A percentile compares a stretch with the other conserved stretches of the same genome.
These are phyloP conservation scores for Candida caryicola DNA, from an alignment of 805 yeast species.

Conservation along the genomic window DNA sequence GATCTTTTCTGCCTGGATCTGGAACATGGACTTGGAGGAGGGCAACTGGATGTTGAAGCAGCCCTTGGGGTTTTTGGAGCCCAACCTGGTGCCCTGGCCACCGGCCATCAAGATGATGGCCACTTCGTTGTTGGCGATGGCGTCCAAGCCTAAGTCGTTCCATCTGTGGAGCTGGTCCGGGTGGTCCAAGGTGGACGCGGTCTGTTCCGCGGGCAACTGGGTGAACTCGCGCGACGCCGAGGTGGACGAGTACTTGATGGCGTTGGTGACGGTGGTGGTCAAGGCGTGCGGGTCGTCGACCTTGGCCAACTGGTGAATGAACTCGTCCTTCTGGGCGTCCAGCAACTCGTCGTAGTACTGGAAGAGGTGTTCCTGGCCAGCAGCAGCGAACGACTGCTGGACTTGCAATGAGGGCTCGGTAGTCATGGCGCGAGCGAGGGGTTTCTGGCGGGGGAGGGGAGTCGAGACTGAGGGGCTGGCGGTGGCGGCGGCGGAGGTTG, in stretches of 20 bases:
- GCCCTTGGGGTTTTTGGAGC: slow-evolving; percentile 89
- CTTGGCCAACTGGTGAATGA: slow-evolving; percentile 40
- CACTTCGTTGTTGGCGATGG: slow-evolving; percentile 69
- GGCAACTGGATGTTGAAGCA: slow-evolving; percentile 87
- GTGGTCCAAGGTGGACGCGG: slow-evolving; percentile 51
- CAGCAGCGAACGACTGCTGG: slow-evolving; percentile 35
- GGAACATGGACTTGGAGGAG: slow-evolving; percentile 79
- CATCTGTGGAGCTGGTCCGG: slow-evolving; percentile 33
- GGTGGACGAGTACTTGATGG: slow-evolving; percentile 39
- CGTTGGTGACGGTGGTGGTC: slow-evolving; percentile 42
- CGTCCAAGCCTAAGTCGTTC: slow-evolving; percentile 57
- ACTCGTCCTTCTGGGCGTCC: slow-evolving; percentile 28
- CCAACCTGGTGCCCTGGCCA: slow-evolving; percentile 96
- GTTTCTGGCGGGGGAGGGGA: too few species aligned
- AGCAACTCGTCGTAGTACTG: slow-evolving; percentile 42
- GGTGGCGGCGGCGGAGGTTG: too few species aligned
- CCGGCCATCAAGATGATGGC: slow-evolving; percentile 95
- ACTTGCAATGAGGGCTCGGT: slow-evolving; percentile 10
- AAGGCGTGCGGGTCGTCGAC: slow-evolving; percentile 42
- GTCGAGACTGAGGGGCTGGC: too few species aligned
- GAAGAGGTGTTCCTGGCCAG: slow-evolving; percentile 56
- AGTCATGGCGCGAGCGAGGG: slow-evolving; percentile 3
- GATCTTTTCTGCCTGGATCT: slow-evolving; percentile 88
- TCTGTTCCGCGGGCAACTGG: slow-evolving; percentile 47
- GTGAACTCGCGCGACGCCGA: slow-evolving; percentile 27